Base-by-base conservation (phyloP, 176 grass and related monocot species). In the Eleusine coracana region DNA sequence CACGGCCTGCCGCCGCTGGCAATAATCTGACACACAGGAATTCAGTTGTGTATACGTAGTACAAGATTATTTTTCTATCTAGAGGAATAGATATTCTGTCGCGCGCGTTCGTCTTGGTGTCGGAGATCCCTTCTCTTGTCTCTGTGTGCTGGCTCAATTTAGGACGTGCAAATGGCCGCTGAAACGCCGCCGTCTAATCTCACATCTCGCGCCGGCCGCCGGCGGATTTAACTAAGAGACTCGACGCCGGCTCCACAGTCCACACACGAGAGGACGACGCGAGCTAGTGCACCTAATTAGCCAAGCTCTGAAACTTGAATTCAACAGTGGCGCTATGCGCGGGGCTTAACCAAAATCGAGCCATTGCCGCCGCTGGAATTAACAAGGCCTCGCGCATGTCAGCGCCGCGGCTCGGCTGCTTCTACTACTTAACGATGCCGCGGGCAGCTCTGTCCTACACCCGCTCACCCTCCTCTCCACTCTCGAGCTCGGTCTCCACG, bases 21-120 rank as follows among this genome's bases (percentile, higher is more conserved):
- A 48, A 38, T 68, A 15, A 55, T 64, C 38, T 67, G 75, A 79
- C 48, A 38, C 27, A 23, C 3, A 40, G 5, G 40, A 75, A 23
- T 23, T 3, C 68, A 88, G 81, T 29, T 68, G 69, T 88, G 73
- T 49, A 80, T 84, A 88, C 18, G 18, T 17, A 51, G 52, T 74
- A 88, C 75, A 69, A 27, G 12, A 41, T 41, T 34, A 34, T 34
- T 34, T 2, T 34, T 34, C 31, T 34, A 34, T 52, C 31, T 0
- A 10, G 66, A 83, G 21, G 62, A 36, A 8, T 29, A 78, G 67
- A 63, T 49, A 66, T 51, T 37, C 46, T 51, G 11, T 34, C 8
- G 20, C 31, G 46, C 48, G 46, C 45, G 13, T 31, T 42, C 21
- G 31, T 39, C 12, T 51, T 29, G 6, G 36, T 27, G 37, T 41